Conservation (phyloP, 169 alveolate genomes). For the Plasmodium knowlesi region DNA sequence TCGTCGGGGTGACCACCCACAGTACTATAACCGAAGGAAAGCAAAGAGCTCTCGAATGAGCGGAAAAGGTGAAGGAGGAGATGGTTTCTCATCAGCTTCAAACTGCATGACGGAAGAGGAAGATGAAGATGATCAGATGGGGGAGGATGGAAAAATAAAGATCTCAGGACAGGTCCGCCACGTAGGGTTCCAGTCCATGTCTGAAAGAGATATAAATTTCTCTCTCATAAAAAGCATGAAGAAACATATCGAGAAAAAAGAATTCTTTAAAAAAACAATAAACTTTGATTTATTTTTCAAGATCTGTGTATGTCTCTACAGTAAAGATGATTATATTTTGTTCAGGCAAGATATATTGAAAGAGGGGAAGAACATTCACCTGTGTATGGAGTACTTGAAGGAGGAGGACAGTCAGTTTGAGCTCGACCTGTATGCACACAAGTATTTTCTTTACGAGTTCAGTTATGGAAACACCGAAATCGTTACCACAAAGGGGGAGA, state of each 20-base stretch:
- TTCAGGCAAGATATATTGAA: constrained; percentile 34
- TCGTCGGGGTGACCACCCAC: background rate
- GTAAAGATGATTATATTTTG: constrained; percentile 21
- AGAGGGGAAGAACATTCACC: constrained; percentile 8
- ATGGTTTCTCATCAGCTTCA: background rate
- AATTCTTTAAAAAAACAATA: constrained; percentile 34
- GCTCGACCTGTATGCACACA: constrained; percentile 5
- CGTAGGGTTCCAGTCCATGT: background rate
- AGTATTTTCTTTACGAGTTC: constrained; percentile 20
- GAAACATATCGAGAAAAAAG: constrained; percentile 34
- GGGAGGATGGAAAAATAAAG: too few relatives aligned
- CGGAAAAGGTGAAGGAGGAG: background rate
- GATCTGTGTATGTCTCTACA: constrained; percentile 7
- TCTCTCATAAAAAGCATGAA: constrained; percentile 26
- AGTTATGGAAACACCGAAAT: constrained; percentile 23
- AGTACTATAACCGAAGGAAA: background rate
- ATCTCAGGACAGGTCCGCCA: background rate
- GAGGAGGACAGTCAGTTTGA: constrained; percentile 16
- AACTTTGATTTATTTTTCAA: constrained; percentile 7
- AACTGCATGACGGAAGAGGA: background rate
- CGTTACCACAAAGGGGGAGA: constrained; percentile 12
- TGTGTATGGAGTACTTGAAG: constrained; percentile 21
- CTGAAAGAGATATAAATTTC: constrained; percentile 5
- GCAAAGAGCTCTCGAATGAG: background rate
- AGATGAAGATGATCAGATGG: background rate